A percentile compares a stretch with the other conserved stretches of the same genome.
Evolutionary conservation across 169 alveolate genomes (phyloP).

Genomic region (Toxoplasma gondii): DNA sequence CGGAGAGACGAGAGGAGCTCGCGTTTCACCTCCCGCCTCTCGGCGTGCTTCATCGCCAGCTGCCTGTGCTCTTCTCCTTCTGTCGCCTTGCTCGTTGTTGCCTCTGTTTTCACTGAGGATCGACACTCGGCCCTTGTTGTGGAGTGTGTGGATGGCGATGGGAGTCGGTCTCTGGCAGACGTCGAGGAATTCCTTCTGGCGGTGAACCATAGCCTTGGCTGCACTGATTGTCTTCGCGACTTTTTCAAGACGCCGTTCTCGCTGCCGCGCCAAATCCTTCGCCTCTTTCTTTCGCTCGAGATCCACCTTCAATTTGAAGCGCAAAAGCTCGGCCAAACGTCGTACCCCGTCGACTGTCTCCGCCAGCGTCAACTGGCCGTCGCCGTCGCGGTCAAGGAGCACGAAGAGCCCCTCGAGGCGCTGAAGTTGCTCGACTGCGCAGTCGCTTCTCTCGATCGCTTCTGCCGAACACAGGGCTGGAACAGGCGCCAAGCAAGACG

Average conservation of each 20-base stretch:
- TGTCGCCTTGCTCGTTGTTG: background rate
- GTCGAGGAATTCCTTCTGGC: slow-evolving; percentile 13
- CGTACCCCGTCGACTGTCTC: background rate
- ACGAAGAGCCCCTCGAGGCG: slow-evolving; percentile 19
- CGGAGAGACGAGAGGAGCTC: too few species aligned
- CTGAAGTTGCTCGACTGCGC: slow-evolving; percentile 35
- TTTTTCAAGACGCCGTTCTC: background rate
- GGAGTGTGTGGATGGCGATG: background rate
- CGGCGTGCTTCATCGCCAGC: too few species aligned
- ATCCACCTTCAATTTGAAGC: background rate
- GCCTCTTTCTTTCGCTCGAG: slow-evolving; percentile 4
- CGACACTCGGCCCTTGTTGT: background rate
- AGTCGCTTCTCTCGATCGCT: background rate
- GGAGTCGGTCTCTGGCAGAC: background rate
- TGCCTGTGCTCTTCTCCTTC: background rate
- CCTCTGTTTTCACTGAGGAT: background rate
- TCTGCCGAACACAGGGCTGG: background rate
- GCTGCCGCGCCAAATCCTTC: background rate
- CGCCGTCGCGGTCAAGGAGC: slow-evolving; percentile 43
- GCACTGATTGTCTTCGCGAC: background rate
- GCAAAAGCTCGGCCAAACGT: background rate
- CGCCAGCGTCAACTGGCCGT: slow-evolving; percentile 2
- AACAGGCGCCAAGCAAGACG: background rate
- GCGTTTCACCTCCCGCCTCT: too few species aligned
- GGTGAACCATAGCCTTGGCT: slow-evolving; percentile 6